These are phyloP conservation scores for Coemansia sp. DNA, from an alignment of 192 early-diverging fungal species.

Conservation along the genomic window DNA sequence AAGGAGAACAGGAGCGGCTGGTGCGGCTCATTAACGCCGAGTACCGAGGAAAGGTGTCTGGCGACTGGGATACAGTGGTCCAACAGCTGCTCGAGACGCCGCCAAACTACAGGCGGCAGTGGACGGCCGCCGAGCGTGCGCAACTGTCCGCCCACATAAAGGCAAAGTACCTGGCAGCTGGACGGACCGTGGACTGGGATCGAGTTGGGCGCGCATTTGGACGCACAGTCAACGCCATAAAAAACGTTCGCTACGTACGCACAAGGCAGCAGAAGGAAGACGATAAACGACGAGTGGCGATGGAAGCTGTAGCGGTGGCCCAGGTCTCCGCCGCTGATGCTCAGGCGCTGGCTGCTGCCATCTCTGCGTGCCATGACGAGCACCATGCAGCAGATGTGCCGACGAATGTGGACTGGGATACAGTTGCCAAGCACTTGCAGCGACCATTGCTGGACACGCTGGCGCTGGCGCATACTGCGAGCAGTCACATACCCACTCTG, in stretches of 20 bases:
- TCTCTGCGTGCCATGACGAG: neutral
- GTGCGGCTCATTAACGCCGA: slow-evolving; percentile 3
- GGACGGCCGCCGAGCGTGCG: neutral
- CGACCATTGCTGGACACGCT: neutral
- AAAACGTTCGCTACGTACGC: neutral
- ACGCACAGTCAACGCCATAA: neutral
- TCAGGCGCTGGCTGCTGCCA: neutral
- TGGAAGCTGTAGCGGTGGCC: neutral
- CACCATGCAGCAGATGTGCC: neutral
- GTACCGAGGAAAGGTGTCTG: slow-evolving; percentile 1
- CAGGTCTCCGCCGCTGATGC: neutral
- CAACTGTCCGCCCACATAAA: neutral
- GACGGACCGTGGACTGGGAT: slow-evolving; percentile 1
- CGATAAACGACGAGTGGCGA: neutral
- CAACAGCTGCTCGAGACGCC: slow-evolving; percentile 2
- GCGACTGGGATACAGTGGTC: slow-evolving; percentile 12
- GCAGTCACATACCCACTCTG: neutral
- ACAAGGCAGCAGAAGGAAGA: neutral
- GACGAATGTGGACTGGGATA: neutral
- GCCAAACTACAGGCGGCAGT: neutral
- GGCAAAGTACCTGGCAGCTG: neutral
- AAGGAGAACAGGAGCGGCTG: slow-evolving; percentile 1
- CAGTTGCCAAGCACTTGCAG: neutral
- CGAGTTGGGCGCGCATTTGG: slow-evolving; percentile 1
- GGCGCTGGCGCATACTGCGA: neutral